Conservation (phyloP, 176 grass and related monocot genomes). For the Stipa capillata region DNA sequence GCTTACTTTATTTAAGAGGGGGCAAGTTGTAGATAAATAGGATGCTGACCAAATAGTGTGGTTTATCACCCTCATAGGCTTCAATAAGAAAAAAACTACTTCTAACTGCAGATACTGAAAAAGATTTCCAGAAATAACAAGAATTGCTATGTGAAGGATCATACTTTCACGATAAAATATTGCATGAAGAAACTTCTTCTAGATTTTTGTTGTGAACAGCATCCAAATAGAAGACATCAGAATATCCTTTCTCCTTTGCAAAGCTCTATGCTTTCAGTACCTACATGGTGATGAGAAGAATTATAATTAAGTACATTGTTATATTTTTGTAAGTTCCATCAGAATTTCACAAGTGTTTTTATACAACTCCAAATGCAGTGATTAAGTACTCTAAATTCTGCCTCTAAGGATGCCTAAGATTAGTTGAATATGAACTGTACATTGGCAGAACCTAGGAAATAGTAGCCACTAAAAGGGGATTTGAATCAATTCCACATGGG, state of each 20-base stretch:
- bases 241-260: slow-evolving; percentile 81
- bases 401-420: too few species aligned
- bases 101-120: background rate
- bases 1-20: background rate
- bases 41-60: background rate
- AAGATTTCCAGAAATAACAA: background rate
- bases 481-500: too few species aligned
- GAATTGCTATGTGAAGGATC: background rate
- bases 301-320: slow-evolving; percentile 12
- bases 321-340: too few species aligned
- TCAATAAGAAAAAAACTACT: background rate
- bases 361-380: too few species aligned
- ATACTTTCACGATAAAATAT: slow-evolving; percentile 88
- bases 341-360: too few species aligned
- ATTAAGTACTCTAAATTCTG: too few species aligned
- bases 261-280: slow-evolving; percentile 77
- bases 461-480: too few species aligned
- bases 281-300: slow-evolving; percentile 27
- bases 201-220: slow-evolving; percentile 78
- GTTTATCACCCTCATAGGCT: background rate
- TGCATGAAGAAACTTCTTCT: slow-evolving; percentile 94
- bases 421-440: too few species aligned
- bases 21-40: background rate
- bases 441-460: too few species aligned
- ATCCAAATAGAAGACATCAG: slow-evolving; percentile 90